Evolutionary conservation across 768 basidiomycete genomes (phyloP).

Genomic region (Boletellus emodensis): DNA sequence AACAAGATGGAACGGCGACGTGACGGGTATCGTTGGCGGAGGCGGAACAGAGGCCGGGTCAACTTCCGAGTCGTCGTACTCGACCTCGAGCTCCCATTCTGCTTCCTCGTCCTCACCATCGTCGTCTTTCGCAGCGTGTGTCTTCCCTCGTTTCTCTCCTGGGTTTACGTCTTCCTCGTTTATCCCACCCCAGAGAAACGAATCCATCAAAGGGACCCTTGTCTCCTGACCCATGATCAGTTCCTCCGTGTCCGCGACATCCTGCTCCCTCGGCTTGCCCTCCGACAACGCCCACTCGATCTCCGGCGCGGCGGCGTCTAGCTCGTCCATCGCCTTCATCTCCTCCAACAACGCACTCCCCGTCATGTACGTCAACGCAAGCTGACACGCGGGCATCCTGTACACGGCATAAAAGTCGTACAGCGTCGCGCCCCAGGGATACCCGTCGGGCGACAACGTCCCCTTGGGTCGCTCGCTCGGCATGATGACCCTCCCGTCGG

Average conservation of each 20-base stretch:
- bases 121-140: not conserved
- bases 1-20: constrained; percentile 30
- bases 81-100: no score
- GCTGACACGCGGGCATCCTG: not conserved
- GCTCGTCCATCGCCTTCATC: constrained; percentile 16
- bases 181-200: not conserved
- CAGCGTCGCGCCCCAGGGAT: constrained; percentile 27
- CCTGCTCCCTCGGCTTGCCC: constrained; percentile 16
- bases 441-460: constrained; percentile 18
- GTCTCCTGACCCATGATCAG: constrained; percentile 4
- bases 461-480: constrained; percentile 1
- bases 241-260: constrained; percentile 14
- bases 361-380: constrained; percentile 1
- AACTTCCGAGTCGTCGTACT: not conserved
- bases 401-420: constrained; percentile 23
- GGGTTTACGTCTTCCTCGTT: not conserved
- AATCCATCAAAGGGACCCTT: not conserved
- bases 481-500: constrained; percentile 9
- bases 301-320: constrained; percentile 9
- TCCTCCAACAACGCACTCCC: constrained; percentile 18
- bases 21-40: constrained; percentile 7
- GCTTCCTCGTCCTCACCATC: not conserved
- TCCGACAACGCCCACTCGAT: constrained; percentile 25
- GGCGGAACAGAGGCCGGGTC: not conserved
- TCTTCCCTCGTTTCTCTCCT: not conserved